A percentile compares a stretch with the other conserved stretches of the same genome.
Conservation (phyloP, 176 grass and related monocot genomes). For the Eleusine coracana region DNA sequence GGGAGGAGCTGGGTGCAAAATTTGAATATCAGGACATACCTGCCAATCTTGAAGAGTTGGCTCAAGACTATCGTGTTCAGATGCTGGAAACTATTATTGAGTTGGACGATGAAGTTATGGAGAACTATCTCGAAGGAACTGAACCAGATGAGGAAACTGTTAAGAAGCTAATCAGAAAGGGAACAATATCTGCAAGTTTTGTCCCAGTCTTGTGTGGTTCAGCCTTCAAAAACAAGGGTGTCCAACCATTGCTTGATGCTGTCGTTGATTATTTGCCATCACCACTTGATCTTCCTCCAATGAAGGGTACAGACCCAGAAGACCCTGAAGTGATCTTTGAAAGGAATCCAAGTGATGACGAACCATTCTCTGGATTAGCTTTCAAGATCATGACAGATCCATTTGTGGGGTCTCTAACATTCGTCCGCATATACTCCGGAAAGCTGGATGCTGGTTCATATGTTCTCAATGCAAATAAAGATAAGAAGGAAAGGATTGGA, state of each 20-base stretch:
- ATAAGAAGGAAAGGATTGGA: constrained; percentile 94
- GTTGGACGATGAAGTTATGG: constrained; percentile 84
- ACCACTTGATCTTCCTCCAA: constrained; percentile 84
- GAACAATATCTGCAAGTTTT: constrained; percentile 73
- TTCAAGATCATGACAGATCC: constrained; percentile 99
- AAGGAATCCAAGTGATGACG: constrained; percentile 67
- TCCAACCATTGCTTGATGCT: constrained; percentile 94
- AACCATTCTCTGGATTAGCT: constrained; percentile 93
- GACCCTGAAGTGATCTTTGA: constrained; percentile 72
- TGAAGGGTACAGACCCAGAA: constrained; percentile 86
- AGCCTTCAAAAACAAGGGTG: constrained; percentile 98
- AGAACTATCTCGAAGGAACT: constrained; percentile 88
- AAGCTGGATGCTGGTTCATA: constrained; percentile 85
- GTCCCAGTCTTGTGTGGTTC: constrained; percentile 96
- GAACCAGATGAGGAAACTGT: constrained; percentile 85
- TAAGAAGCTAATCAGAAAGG: constrained; percentile 88
- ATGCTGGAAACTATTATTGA: constrained; percentile 91
- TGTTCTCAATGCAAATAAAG: constrained; percentile 96
- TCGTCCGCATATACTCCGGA: constrained; percentile 93
- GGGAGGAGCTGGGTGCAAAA: constrained; percentile 93
- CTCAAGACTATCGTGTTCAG: constrained; percentile 73
- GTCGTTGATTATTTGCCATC: constrained; percentile 96
- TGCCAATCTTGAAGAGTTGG: constrained; percentile 74
- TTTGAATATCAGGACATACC: constrained; percentile 86
- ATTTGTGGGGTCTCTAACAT: constrained; percentile 94